phyloP scores from a whole-genome alignment of 108 stramenopile genomes.

The Skeletonema costatum region DNA sequence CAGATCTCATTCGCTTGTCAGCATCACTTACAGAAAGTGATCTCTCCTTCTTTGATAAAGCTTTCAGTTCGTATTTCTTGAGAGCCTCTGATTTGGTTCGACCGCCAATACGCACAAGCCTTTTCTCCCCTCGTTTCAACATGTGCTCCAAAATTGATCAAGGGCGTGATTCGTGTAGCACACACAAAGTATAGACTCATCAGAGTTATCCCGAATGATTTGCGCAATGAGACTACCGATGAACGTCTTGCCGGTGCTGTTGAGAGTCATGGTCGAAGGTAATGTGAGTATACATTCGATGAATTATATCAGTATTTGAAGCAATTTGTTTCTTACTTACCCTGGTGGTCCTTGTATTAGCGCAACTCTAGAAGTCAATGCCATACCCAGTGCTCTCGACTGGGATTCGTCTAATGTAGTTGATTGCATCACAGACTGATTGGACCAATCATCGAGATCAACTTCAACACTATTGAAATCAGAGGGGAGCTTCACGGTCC shows the following conservation, averaged over 20 bases:
- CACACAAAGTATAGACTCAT: constrained; percentile 58
- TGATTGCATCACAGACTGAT: constrained; percentile 12
- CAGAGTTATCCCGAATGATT: constrained; percentile 52
- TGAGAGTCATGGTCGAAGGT: not conserved
- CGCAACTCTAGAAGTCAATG: constrained; percentile 43
- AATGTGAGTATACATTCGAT: not conserved
- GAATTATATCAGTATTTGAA: not conserved
- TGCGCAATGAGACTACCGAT: constrained; percentile 52
- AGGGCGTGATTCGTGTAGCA: constrained; percentile 87
- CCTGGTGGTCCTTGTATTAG: constrained; percentile 61
- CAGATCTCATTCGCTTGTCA: constrained; percentile 21
- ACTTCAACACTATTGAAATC: constrained; percentile 21
- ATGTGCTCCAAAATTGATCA: constrained; percentile 80
- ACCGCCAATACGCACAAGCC: constrained; percentile 70
- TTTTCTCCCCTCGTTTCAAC: constrained; percentile 50
- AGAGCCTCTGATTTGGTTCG: constrained; percentile 57
- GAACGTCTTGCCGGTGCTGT: constrained; percentile 49
- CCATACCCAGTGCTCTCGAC: constrained; percentile 34
- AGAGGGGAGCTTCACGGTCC: constrained; percentile 11
- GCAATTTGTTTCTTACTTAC: constrained; percentile 11
- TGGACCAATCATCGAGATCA: constrained; percentile 31
- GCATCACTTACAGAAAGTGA: constrained; percentile 12
- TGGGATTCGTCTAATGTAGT: constrained; percentile 50
- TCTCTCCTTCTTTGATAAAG: constrained; percentile 19
- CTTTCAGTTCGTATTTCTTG: constrained; percentile 36